Evolutionary conservation across 768 basidiomycete genomes (phyloP).

Genomic region (Udeniomyces megalosporus): DNA sequence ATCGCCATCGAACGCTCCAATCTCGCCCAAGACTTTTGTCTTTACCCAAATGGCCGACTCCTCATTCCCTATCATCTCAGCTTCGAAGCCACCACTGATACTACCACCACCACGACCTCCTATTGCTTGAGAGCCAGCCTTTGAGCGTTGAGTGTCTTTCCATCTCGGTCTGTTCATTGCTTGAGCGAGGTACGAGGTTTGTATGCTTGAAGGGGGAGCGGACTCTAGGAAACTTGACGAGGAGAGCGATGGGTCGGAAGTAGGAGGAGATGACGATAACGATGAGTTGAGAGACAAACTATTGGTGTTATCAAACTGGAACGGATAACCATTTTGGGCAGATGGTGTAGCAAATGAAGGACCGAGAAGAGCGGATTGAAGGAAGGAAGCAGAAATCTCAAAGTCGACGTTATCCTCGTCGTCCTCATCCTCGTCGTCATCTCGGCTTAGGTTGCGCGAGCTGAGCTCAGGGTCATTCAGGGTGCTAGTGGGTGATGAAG

Average conservation of each 20-base stretch:
- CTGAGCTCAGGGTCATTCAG: neutral
- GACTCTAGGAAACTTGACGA: neutral
- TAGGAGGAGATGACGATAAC: neutral
- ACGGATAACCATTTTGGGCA: too few species aligned
- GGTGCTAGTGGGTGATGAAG: neutral
- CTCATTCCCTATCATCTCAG: too few species aligned
- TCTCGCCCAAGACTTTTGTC: constrained; percentile 45
- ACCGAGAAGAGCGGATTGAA: constrained; percentile 10
- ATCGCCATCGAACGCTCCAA: constrained; percentile 56
- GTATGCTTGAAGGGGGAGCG: neutral
- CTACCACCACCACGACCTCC: constrained; percentile 42
- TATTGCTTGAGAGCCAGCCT: neutral
- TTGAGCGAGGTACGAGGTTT: neutral
- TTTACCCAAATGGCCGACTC: constrained; percentile 49
- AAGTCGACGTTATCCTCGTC: neutral
- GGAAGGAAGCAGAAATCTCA: constrained; percentile 15
- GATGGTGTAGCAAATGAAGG: neutral
- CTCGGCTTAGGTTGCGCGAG: neutral
- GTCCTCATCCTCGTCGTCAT: neutral
- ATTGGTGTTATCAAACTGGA: too few species aligned
- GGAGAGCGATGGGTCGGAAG: neutral
- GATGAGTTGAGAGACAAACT: too few species aligned
- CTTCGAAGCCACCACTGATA: too few species aligned
- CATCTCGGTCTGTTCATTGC: neutral
- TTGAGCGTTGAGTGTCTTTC: too few species aligned